A percentile compares a stretch with the other conserved stretches of the same genome.
Conservation (phyloP, 2,329 filamentous ascomycete species). For the Cytospora paraplurivora region DNA sequence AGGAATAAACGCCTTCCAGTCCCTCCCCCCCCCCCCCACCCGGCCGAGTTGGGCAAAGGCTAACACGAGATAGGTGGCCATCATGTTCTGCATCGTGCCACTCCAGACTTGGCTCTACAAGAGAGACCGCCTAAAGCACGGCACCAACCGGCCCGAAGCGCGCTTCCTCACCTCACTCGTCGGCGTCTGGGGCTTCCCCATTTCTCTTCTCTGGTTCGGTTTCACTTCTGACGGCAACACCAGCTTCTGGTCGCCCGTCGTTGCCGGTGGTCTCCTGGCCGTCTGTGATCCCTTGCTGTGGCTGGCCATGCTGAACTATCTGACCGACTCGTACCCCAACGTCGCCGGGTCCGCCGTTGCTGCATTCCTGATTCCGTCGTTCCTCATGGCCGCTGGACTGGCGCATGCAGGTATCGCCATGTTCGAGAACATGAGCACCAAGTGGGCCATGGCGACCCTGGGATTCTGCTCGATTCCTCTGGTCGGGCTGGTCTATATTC, state of each 20-base stretch:
- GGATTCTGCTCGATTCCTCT: constrained; percentile 44
- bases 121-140: constrained; percentile 41
- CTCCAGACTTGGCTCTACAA: constrained; percentile 46
- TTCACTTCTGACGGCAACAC: constrained; percentile 44
- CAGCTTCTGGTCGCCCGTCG: constrained; percentile 44
- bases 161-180: constrained; percentile 45
- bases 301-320: constrained; percentile 47
- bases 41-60: neutral
- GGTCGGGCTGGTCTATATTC: constrained; percentile 43
- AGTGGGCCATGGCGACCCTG: constrained; percentile 45
- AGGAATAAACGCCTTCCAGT: neutral
- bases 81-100: constrained; percentile 46
- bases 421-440: constrained; percentile 42
- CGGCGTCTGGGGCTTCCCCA: constrained; percentile 46
- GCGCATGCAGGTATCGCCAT: constrained; percentile 41
- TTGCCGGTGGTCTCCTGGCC: constrained; percentile 43
- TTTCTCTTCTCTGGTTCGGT: constrained; percentile 46
- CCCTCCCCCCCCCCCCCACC: neutral
- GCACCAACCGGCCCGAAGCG: constrained; percentile 43
- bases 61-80: constrained; percentile 24
- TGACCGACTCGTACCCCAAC: constrained; percentile 46
- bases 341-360: constrained; percentile 45
- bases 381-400: constrained; percentile 43
- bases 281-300: constrained; percentile 47
- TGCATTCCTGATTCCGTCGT: constrained; percentile 47